phyloP scores from a whole-genome alignment of 2,329 filamentous ascomycete genomes.

The Talaromyces sp. region DNA sequence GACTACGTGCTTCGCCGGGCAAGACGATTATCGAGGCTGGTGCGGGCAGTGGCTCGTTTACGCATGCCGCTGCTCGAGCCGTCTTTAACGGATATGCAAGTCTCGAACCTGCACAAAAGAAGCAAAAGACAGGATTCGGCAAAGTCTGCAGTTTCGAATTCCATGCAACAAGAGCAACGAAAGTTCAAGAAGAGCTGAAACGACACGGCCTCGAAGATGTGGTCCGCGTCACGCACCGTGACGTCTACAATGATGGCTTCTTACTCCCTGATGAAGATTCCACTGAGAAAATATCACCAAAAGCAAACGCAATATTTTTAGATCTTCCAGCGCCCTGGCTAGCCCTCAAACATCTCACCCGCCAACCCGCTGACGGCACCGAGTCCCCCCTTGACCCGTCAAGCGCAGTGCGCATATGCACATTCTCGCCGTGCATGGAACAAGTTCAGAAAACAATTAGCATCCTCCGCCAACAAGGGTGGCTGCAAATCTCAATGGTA shows the following conservation, averaged over 20 bases:
- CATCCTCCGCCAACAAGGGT: constrained; percentile 73
- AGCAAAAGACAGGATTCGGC: constrained; percentile 30
- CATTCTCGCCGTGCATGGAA: constrained; percentile 95
- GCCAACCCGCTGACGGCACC: constrained; percentile 31
- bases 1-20: constrained; percentile 47
- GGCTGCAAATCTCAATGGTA: constrained; percentile 91
- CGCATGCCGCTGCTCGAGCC: constrained; percentile 49
- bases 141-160: constrained; percentile 53
- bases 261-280: constrained; percentile 28
- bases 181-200: constrained; percentile 42
- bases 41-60: constrained; percentile 53
- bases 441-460: constrained; percentile 86
- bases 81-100: constrained; percentile 47
- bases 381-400: constrained; percentile 64
- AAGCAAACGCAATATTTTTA: constrained; percentile 48
- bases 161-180: constrained; percentile 43
- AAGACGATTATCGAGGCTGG: constrained; percentile 50
- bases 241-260: constrained; percentile 51
- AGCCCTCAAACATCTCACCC: constrained; percentile 47
- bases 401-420: constrained; percentile 76
- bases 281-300: constrained; percentile 32
- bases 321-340: constrained; percentile 52
- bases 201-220: constrained; percentile 45
- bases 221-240: constrained; percentile 47
- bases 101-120: constrained; percentile 25